phyloP scores from a whole-genome alignment of 352 stramenopile genomes.

The Phytophthora pluvialis region DNA sequence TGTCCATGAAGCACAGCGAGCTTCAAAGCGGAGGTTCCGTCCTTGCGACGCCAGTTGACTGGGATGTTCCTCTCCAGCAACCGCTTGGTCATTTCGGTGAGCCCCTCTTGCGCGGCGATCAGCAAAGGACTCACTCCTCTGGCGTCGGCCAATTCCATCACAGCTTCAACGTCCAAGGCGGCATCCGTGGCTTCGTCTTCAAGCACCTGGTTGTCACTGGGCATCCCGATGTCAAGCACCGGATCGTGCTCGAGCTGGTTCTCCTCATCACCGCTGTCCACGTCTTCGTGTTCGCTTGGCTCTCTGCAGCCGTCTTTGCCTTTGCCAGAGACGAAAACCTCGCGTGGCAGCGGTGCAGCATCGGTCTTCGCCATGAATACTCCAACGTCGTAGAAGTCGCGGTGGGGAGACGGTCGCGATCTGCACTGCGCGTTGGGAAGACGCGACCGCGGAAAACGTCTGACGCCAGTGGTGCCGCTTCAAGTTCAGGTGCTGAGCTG shows the following conservation, averaged over 20 bases:
- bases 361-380: slow-evolving; percentile 18
- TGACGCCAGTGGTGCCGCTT: slow-evolving; percentile 20
- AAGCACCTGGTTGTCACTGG: slow-evolving; percentile 18
- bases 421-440: background rate
- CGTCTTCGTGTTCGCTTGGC: background rate
- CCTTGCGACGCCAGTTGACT: slow-evolving; percentile 21
- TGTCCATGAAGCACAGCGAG: slow-evolving; percentile 30
- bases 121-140: slow-evolving; percentile 35
- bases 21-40: slow-evolving; percentile 27
- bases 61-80: slow-evolving; percentile 31
- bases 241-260: slow-evolving; percentile 1
- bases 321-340: slow-evolving; percentile 16
- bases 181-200: slow-evolving; percentile 1
- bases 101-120: slow-evolving; percentile 30
- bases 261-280: slow-evolving; percentile 5
- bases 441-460: slow-evolving; percentile 2
- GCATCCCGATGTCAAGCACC: slow-evolving; percentile 4
- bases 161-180: slow-evolving; percentile 16
- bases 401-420: slow-evolving; percentile 10
- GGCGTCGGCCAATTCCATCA: slow-evolving; percentile 18
- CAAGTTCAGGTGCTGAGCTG: background rate
- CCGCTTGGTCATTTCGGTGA: slow-evolving; percentile 18
- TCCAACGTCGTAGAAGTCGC: too few species aligned
- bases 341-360: slow-evolving; percentile 2
- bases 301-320: background rate